Base-by-base conservation (phyloP, 306 rosid species). In the Delonix regia region DNA sequence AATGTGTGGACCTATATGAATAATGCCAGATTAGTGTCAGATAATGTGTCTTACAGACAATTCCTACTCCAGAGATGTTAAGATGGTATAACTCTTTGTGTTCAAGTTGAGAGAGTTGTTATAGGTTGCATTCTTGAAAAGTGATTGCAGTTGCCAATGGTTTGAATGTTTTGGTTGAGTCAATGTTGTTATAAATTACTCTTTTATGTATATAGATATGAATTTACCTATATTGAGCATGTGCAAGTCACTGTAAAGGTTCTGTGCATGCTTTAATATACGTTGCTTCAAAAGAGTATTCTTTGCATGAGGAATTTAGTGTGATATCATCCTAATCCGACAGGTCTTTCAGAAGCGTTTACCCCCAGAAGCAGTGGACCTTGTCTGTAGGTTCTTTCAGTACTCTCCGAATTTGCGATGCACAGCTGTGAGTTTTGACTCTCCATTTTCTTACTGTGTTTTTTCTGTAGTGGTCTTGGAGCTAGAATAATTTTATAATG, bases 351-450 rank as follows among this genome's bases (percentile, higher is more conserved):
- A 93, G 86, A 95, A 95, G 76, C 97, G 99, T 80, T 83, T 95
- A 67, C 97, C 99, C 75, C 99, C 98, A 65, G 99, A 95, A 87
- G 99, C 99, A 10, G 99, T 95, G 75, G 99, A 95, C 81, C 98
- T 95, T 63, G 98, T 95, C 45, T 95, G 99, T 85, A 86, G 99
- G 88, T 95, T 95, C 83, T 95, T 95, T 79, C 99, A 95, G 93
- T 95, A 95, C 83, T 95, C 99, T 41, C 99, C 99, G 48, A 93
- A 95, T 83, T 83, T 95, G 88, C 89, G 99, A 85, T 95, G 99
- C 83, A 93, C 99, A 78, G 98, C 99, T 64, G 99, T 95, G 84
- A 88, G 96, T 83, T 69, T 70, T 14, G 51, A 34, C 51, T 78
- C 60, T 69, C 49, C 22, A n/a, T 61, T 30, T 34, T 75, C 66